These are phyloP conservation scores for Triticum urartu DNA, from an alignment of 176 grass and related monocot genomes.

Conservation along the genomic window DNA sequence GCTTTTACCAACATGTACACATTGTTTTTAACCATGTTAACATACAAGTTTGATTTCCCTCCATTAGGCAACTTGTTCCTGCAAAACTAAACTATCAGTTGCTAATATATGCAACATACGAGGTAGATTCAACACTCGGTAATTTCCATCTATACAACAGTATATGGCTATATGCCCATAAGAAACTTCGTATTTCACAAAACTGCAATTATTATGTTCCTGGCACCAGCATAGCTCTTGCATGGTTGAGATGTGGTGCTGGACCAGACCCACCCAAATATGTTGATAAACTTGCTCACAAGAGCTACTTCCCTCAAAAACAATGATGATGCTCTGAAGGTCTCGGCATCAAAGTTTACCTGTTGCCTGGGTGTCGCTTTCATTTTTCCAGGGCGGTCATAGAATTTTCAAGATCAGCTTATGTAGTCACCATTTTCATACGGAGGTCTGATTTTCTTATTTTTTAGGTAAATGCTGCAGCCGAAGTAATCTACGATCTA, in stretches of 20 bases:
- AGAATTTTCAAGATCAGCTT: not conserved
- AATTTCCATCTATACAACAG: not conserved
- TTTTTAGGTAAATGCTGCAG: slow-evolving; percentile 90
- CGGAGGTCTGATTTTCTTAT: not conserved
- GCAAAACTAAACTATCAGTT: not conserved
- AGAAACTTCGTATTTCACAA: slow-evolving; percentile 1
- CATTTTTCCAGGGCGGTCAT: not conserved
- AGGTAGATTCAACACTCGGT: not conserved
- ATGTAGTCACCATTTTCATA: not conserved
- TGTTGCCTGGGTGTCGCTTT: slow-evolving; percentile 14
- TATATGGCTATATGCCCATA: slow-evolving; percentile 8
- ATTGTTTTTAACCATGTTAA: not conserved
- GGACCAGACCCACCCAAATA: not conserved
- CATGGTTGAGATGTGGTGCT: not conserved
- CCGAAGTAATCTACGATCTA: slow-evolving; percentile 96
- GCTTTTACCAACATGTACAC: not conserved
- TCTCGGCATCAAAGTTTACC: not conserved
- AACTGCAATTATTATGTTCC: not conserved
- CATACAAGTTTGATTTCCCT: not conserved
- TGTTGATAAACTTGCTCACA: not conserved
- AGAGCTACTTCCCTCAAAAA: not conserved
- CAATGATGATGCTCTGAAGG: not conserved
- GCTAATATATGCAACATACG: not conserved
- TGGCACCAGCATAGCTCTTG: not conserved
- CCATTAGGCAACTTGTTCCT: not conserved